Evolutionary conservation across 1,284 basidiomycete genomes (phyloP), one percentile per base, ranked within the genome.

Genomic region (Ceratobasidium sp.): DNA sequence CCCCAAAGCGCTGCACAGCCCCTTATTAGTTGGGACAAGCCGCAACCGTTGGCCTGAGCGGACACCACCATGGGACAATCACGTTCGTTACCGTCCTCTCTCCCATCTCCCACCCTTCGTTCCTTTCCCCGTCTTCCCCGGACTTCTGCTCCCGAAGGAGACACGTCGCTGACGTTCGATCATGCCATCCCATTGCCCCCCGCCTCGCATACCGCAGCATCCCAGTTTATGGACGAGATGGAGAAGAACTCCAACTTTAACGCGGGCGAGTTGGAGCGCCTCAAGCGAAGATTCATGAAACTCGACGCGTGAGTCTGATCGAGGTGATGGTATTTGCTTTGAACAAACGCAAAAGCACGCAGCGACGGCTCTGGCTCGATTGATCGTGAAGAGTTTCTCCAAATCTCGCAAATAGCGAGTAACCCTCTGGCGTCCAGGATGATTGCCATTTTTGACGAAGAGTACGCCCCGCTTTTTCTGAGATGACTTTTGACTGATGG

Each of bases 261-360:
- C 48, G 92, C 91, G 54, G 88, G 90, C 75, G 96, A 98, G 84
- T 85, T 98, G 78, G 93, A 98, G 80, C 89, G 97, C 58, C 87
- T 99, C 78, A 98, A 98, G 88, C 98, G 98, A 83, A 90, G 97
- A 62, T 99, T 99, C 83, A 98, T 99, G 95, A 99, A 99, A 85
- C 90, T 99, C 78, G 98, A 99, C 83, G 93, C 93, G 88, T 89
- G 77, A 75, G 83, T 78, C 27, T 41, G 27, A 51, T 11, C 11
- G 7, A 59, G 19, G 5, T n/a, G n/a, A 59, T 24, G n/a, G 2
- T 22, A 22, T 16, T 37, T 14, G n/a, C n/a, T n/a, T 27, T 53
- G 29, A 37, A 22, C 46, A 48, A 73, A 29, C 41, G 22, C 62
- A 31, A 41, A 63, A 53, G 29, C 29, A 34, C 71, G 56, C 76